Evolutionary conservation across 1,284 basidiomycete species (phyloP), one percentile per base, ranked within the genome.

Genomic region (Apiotrichum akiyoshidainum): DNA sequence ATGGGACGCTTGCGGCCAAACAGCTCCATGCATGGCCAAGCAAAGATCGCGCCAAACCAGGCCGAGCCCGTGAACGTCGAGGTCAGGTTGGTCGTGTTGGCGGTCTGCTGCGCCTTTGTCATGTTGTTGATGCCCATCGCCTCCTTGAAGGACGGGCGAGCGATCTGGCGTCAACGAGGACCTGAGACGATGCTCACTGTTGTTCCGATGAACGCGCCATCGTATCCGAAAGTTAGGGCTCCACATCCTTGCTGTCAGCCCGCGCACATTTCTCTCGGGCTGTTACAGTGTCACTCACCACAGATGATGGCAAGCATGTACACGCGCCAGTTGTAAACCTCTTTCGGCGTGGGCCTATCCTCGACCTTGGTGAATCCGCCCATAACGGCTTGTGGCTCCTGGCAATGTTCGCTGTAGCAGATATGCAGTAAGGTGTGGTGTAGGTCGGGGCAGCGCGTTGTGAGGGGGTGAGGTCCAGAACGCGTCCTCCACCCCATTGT

Each of bases 321-420:
- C 0, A 82, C 76, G 22, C 80, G 74, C 74, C 75, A 79, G 66
- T 83, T 83, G 78, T 83, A 83, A 26, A 84, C 79, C 50, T 79
- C 74, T 51, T 65, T 65, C 8, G 80, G 80, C n/a, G 80, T 80
- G 1, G 79, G 78, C 2, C 80, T 64, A 65, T 81, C 80, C 58
- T 81, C 81, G 5, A 69, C 58, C 22, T 60, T 58, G 42, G 64
- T 58, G 60, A 68, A 69, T 21, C 65, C 67, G 19, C 50, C 54
- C 58, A 62, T 60, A 17, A 11, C 35, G 41, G 10, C 34, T 35
- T 7, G 34, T 35, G 8, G 34, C 13, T 35, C n/a, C n/a, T n/a
- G n/a, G n/a, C n/a, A n/a, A n/a, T n/a, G n/a, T n/a, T n/a, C n/a
- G n/a, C n/a, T n/a, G n/a, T n/a, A n/a, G n/a, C n/a, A n/a, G n/a